Conservation (phyloP, 2,329 filamentous ascomycete species). For the Aspergillus sp. region DNA sequence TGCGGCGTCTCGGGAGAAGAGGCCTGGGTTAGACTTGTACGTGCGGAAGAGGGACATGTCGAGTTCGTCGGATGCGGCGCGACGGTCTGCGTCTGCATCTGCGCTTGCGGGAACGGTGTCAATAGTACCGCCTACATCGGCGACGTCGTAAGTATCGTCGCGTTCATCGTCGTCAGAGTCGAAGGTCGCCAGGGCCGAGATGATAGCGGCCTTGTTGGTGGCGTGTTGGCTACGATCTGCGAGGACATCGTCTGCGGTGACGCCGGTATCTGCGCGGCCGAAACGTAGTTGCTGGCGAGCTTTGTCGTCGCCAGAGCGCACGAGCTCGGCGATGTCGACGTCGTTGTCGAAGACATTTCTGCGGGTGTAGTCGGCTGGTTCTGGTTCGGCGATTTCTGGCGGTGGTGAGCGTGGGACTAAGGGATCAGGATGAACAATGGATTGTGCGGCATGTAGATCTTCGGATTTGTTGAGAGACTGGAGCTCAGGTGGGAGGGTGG, state of each 20-base stretch:
- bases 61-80: conserved; percentile 30
- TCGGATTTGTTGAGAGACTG: conserved; percentile 56
- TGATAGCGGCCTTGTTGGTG: conserved; percentile 73
- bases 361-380: conserved; percentile 34
- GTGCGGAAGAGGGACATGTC: conserved; percentile 68
- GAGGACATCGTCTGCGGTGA: conserved; percentile 65
- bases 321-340: conserved; percentile 61
- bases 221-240: conserved; percentile 53
- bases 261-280: conserved; percentile 56
- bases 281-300: conserved; percentile 56
- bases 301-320: conserved; percentile 47
- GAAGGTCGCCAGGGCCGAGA: conserved; percentile 79
- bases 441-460: conserved; percentile 32
- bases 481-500: conserved; percentile 63
- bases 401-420: conserved; percentile 48
- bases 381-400: conserved; percentile 20
- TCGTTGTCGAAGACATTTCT: conserved; percentile 74
- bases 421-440: conserved; percentile 46
- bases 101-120: conserved; percentile 48
- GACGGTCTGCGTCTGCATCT: conserved; percentile 42
- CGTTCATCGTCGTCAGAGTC: conserved; percentile 93
- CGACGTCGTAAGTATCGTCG: conserved; percentile 91
- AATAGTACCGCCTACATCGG: conserved; percentile 82
- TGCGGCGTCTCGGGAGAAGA: conserved; percentile 64
- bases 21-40: conserved; percentile 55